These are phyloP conservation scores for Cryptomeria japonica DNA, from an alignment of 75 land plant species.

Conservation along the genomic window DNA sequence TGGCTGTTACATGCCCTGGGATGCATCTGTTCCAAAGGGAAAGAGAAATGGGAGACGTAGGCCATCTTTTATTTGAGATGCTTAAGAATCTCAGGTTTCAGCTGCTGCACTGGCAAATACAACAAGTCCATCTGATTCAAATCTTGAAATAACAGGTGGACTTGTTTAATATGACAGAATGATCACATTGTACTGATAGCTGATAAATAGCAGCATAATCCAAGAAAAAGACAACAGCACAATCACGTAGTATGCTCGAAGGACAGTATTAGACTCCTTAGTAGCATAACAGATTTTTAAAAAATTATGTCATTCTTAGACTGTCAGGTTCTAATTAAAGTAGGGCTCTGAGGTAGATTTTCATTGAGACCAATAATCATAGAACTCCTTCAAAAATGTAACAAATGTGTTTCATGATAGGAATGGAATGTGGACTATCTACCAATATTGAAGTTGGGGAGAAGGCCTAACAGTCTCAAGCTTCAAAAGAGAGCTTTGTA, in stretches of 20 bases:
- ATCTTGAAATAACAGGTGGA: background rate
- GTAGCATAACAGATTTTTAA: background rate
- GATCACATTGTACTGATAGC: background rate
- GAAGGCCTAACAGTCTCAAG: background rate
- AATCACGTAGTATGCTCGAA: background rate
- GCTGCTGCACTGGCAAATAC: background rate
- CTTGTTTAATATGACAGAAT: background rate
- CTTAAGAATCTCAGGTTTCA: background rate
- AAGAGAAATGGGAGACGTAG: constrained; percentile 15
- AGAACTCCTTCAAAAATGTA: background rate
- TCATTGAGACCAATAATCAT: background rate
- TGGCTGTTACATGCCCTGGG: background rate
- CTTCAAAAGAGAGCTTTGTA: constrained; percentile 9
- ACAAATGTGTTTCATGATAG: background rate
- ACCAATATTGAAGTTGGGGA: background rate
- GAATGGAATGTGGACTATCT: background rate
- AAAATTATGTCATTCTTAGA: background rate
- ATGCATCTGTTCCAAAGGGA: constrained; percentile 5
- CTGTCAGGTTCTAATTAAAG: background rate
- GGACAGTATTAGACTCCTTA: background rate
- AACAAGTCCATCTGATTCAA: background rate
- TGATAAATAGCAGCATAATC: background rate
- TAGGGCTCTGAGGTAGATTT: background rate
- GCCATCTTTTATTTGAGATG: background rate
- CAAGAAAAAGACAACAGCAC: background rate